Base-by-base conservation (phyloP, 2,329 filamentous ascomycete species). In the Beauveria scarabaeidicola region DNA sequence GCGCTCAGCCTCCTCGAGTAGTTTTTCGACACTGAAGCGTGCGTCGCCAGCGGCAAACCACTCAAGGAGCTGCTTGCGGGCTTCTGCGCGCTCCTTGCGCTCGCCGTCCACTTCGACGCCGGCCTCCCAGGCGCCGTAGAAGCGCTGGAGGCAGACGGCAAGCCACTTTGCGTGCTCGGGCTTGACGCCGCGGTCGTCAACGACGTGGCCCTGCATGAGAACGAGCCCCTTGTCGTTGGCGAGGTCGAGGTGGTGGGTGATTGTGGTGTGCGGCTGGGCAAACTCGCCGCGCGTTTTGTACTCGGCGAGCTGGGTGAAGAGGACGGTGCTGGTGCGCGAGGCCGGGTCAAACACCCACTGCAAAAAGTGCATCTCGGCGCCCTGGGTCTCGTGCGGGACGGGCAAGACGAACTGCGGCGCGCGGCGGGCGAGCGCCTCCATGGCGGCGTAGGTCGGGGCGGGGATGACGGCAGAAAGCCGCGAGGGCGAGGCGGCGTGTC, bases 241-340 rank as follows among this genome's bases (percentile, higher is more conserved):
- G 2, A 97, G 76, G 72, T 99, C 94, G 17, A 88, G 76, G 74
- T 99, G 90, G 73, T 97, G 91, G 44, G 93, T 97, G 59, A 97
- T 79, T 3, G 91, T 97, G 0, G 94, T 99, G 70, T 99, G 94
- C 51, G 94, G 92, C 73, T 88, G 85, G 48, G 91, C 91, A 69
- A 86, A 99, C 73, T 96, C 90, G 55, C 92, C 92, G 55, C 93
- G 82, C 61, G 90, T 76, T 79, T 97, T 97, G 77, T 89, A 99
- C 71, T 97, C 91, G 17, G 90, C 93, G 36, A 99, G 81, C 69
- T 94, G 89, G 0, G 94, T 99, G 76, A 99, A 97, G 38, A 99
- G 85, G 6, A 97, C 87, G 0, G 88, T 90, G 61, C 82, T 84
- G 3, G 85, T 87, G 62, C 81, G 75, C 19, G 80, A 81, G 60